Evolutionary conservation across 2,329 filamentous ascomycete species (phyloP), one percentile per base, ranked within the genome.

Genomic region (Scortechinia acanthostroma): DNA sequence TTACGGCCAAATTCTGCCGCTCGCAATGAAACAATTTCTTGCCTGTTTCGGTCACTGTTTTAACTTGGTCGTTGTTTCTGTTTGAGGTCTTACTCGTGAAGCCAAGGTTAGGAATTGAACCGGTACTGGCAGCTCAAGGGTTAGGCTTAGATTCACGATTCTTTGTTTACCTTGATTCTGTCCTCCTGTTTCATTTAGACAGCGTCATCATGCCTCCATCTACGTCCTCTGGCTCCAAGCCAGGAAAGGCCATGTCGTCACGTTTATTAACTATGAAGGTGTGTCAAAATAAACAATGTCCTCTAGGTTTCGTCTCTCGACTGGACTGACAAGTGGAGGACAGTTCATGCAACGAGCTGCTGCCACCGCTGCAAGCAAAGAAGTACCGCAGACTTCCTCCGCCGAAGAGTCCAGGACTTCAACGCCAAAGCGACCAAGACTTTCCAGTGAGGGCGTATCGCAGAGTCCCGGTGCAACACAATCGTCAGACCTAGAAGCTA

Each of bases 331-430:
- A 30, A n/a, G 10, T n/a, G n/a, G n/a, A n/a, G 10, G 6, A 10
- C 17, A 40, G 35, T 40, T 40, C 35, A 40, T 40, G 35, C 35
- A 40, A 19, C 35, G 35, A 13, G 6, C 35, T 40, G 35, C 35
- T 6, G 35, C 35, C 17, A 10, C 25, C 10, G n/a, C 10, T n/a
- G 35, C 35, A 13, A 19, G 6, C 6, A 40, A 40, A 19, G 35
- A 40, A 40, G 35, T 10, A 30, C 10, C 25, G 10, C 25, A 40
- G 35, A 13, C 35, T 6, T 19, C 35, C 14, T 10, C 10, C 25
- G 25, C 25, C 25, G 25, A n/a, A 10, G 35, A 40, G 17, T 30
- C 25, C n/a, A n/a, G 25, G 10, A 10, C 25, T 30, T n/a, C 10
- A n/a, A 30, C 25, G n/a, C 25, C 25, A 30, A 40, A 40, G 17